Percentiles rank a stretch among this genome's conserved stretches.
Conservation (phyloP, 2,329 filamentous ascomycete species). For the Arthrocladium fulminans region DNA sequence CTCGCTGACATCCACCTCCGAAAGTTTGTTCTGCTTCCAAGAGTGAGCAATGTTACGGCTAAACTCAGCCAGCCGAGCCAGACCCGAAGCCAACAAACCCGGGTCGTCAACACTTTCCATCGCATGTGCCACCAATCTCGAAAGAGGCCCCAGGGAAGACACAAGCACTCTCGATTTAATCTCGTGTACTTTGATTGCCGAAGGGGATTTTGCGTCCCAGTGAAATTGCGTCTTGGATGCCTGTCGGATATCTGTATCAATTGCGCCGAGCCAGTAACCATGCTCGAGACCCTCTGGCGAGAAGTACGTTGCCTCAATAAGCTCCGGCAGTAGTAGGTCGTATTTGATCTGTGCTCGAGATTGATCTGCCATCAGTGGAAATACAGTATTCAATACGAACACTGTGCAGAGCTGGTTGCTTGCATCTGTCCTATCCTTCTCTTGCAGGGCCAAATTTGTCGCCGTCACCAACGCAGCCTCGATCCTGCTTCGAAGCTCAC, state of each 20-base stretch:
- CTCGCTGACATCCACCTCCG: slow-evolving; percentile 59
- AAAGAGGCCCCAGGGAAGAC: slow-evolving; percentile 53
- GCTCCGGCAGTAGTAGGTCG: slow-evolving; percentile 60
- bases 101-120: slow-evolving; percentile 48
- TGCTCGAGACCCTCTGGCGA: slow-evolving; percentile 64
- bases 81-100: slow-evolving; percentile 32
- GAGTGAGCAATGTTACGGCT: slow-evolving; percentile 56
- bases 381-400: slow-evolving; percentile 67
- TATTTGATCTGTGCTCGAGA: slow-evolving; percentile 55
- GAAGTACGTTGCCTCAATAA: slow-evolving; percentile 59
- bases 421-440: slow-evolving; percentile 44
- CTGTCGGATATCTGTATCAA: slow-evolving; percentile 59
- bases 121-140: slow-evolving; percentile 53
- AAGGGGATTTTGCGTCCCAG: slow-evolving; percentile 55
- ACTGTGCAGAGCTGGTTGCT: slow-evolving; percentile 48
- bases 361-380: slow-evolving; percentile 58
- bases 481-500: slow-evolving; percentile 55
- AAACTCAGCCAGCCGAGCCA: slow-evolving; percentile 59
- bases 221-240: slow-evolving; percentile 47
- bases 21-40: slow-evolving; percentile 68
- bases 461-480: slow-evolving; percentile 67
- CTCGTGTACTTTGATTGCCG: slow-evolving; percentile 48
- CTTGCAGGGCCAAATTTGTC: slow-evolving; percentile 62
- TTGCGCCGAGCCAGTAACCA: slow-evolving; percentile 62
- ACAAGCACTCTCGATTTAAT: slow-evolving; percentile 52